These are phyloP conservation scores for Paracamarosporium sp. DNA, from an alignment of 2,329 filamentous ascomycete genomes.

Conservation along the genomic window DNA sequence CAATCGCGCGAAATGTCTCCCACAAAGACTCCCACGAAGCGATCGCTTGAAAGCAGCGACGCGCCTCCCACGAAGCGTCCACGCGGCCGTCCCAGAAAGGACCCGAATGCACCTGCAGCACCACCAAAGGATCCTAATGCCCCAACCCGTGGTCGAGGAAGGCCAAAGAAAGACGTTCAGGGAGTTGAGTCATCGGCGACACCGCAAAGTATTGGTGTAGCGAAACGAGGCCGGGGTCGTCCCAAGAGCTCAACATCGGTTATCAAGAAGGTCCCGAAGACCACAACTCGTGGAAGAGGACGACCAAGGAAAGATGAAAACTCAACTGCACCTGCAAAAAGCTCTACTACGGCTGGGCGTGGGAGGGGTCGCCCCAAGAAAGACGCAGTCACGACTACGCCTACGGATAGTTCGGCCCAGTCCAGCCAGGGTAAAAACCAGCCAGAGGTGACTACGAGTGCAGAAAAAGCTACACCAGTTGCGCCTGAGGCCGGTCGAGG, in stretches of 20 bases:
- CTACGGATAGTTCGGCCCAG: not conserved
- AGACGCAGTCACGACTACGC: not conserved
- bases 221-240: not conserved
- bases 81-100: constrained; percentile 10
- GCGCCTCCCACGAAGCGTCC: constrained; percentile 8
- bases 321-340: not conserved
- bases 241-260: not conserved
- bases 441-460: not conserved
- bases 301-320: constrained; percentile 1
- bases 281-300: not conserved
- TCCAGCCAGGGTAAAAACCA: not conserved
- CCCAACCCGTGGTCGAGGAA: constrained; percentile 3
- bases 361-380: not conserved
- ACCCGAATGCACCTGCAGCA: not conserved
- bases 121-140: not conserved
- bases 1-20: constrained; percentile 5
- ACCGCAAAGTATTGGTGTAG: not conserved
- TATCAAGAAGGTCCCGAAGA: not conserved
- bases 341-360: not conserved
- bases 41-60: constrained; percentile 8
- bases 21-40: not conserved
- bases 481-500: too few relatives aligned
- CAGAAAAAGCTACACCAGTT: too few relatives aligned
- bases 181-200: not conserved
- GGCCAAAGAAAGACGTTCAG: not conserved